Conservation (phyloP, 139 green algal species). For the Trebouxia sp. region DNA sequence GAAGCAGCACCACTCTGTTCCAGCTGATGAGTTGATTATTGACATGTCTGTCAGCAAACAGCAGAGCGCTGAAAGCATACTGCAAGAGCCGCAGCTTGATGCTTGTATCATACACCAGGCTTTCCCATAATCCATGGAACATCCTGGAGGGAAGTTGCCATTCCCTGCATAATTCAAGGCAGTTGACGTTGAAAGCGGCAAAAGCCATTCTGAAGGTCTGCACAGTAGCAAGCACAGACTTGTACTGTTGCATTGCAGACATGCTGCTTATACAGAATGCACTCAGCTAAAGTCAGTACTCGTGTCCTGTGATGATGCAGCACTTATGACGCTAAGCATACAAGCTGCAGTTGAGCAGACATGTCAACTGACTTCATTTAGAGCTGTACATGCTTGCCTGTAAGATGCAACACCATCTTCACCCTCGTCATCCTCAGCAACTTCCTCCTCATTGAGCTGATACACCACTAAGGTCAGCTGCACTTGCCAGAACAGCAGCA, state of each 20-base stretch:
- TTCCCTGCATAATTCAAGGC: constrained; percentile 67
- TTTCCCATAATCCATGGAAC: constrained; percentile 67
- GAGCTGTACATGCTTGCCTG: neutral
- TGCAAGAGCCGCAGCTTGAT: constrained; percentile 78
- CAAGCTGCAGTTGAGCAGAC: neutral
- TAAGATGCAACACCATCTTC: neutral
- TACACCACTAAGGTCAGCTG: constrained; percentile 36
- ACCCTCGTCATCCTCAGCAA: constrained; percentile 71
- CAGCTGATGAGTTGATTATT: constrained; percentile 76
- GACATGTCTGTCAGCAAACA: constrained; percentile 84
- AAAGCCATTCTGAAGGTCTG: neutral
- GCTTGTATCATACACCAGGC: constrained; percentile 77
- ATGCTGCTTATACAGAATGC: neutral
- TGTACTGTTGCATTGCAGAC: neutral
- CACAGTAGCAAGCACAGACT: neutral
- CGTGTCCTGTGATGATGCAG: neutral
- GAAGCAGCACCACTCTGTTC: constrained; percentile 89
- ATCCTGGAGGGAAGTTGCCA: constrained; percentile 68
- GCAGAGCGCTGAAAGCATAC: constrained; percentile 84
- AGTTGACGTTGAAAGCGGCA: constrained; percentile 53
- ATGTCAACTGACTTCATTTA: neutral
- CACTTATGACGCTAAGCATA: neutral
- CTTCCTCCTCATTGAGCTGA: constrained; percentile 66
- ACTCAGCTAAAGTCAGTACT: neutral
- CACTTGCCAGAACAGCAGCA: constrained; percentile 47